A percentile compares a stretch with the other conserved stretches of the same genome.
phyloP scores from a whole-genome alignment of 352 stramenopile genomes.

The Peronospora tabacina region DNA sequence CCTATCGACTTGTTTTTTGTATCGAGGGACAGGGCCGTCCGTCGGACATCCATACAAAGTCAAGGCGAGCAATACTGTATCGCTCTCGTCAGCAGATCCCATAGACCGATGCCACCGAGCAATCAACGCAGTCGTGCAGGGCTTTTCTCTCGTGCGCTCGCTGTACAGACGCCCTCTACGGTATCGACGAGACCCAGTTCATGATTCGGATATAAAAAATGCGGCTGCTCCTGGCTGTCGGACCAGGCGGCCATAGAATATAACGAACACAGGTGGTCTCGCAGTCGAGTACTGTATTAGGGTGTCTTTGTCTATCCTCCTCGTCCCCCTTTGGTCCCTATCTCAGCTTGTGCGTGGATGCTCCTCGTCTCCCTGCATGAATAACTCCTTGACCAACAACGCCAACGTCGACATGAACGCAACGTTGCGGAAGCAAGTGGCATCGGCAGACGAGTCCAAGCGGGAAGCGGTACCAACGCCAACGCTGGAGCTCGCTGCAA shows the following conservation, averaged over 20 bases:
- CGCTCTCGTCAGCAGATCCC: slow-evolving; percentile 13
- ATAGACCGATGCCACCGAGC: slow-evolving; percentile 10
- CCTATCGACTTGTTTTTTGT: slow-evolving; percentile 5
- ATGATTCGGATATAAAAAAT: slow-evolving; percentile 24
- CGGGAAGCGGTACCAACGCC: slow-evolving; percentile 12
- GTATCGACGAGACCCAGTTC: slow-evolving; percentile 3
- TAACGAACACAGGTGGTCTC: background rate
- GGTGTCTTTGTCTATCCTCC: slow-evolving; percentile 1
- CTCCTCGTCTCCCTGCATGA: slow-evolving; percentile 24
- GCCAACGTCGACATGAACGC: slow-evolving; percentile 25
- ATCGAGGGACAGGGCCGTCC: slow-evolving; percentile 10
- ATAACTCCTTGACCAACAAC: slow-evolving; percentile 18
- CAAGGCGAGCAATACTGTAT: slow-evolving; percentile 12
- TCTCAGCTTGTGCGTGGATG: slow-evolving; percentile 25
- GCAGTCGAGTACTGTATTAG: slow-evolving; percentile 10
- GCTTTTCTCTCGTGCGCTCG: slow-evolving; percentile 18
- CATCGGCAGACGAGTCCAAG: slow-evolving; percentile 1
- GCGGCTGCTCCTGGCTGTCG: slow-evolving; percentile 10
- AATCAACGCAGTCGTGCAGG: slow-evolving; percentile 6
- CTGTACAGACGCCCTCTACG: slow-evolving; percentile 11
- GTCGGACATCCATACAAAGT: slow-evolving; percentile 14
- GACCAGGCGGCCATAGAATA: slow-evolving; percentile 7
- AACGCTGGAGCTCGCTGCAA: slow-evolving; percentile 14
- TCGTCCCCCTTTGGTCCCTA: slow-evolving; percentile 19
- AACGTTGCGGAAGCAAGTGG: slow-evolving; percentile 14